A percentile compares a stretch with the other conserved stretches of the same genome.
Conservation (phyloP, 176 grass and related monocot genomes). For the Oryza australiensis region DNA sequence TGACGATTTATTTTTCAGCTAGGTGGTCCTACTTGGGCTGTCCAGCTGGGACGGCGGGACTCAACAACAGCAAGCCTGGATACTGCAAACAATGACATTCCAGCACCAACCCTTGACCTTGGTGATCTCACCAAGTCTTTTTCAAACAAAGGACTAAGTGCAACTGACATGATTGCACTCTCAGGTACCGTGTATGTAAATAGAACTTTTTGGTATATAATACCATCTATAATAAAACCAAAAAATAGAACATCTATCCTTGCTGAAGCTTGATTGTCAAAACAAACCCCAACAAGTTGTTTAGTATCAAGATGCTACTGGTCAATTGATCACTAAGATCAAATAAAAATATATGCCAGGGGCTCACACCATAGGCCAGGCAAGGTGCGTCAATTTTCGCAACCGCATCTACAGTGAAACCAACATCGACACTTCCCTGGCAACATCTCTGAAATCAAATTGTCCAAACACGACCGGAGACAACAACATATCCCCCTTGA, state of each 20-base stretch:
- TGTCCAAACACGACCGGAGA: constrained; percentile 48
- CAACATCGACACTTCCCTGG: constrained; percentile 43
- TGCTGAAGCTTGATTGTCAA: neutral
- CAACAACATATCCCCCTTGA: constrained; percentile 57
- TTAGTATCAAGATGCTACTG: neutral
- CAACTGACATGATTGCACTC: constrained; percentile 64
- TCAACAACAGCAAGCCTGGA: constrained; percentile 50
- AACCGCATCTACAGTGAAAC: constrained; percentile 51
- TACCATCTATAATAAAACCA: neutral
- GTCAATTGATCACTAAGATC: neutral
- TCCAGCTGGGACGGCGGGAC: constrained; percentile 54
- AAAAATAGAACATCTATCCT: neutral
- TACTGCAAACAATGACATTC: constrained; percentile 58
- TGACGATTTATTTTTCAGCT: constrained; percentile 40
- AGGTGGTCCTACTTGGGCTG: constrained; percentile 59
- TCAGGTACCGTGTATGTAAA: constrained; percentile 40
- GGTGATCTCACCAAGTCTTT: constrained; percentile 46
- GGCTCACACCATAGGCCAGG: constrained; percentile 56
- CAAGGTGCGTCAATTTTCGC: constrained; percentile 49
- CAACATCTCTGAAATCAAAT: constrained; percentile 40
- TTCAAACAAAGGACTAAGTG: constrained; percentile 48
- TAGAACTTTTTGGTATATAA: neutral
- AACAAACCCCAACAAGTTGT: neutral
- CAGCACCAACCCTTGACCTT: constrained; percentile 38
- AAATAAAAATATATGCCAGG: constrained; percentile 9